Evolutionary conservation across 257 asterid genomes (phyloP).

Genomic region (Primulina eburnea): DNA sequence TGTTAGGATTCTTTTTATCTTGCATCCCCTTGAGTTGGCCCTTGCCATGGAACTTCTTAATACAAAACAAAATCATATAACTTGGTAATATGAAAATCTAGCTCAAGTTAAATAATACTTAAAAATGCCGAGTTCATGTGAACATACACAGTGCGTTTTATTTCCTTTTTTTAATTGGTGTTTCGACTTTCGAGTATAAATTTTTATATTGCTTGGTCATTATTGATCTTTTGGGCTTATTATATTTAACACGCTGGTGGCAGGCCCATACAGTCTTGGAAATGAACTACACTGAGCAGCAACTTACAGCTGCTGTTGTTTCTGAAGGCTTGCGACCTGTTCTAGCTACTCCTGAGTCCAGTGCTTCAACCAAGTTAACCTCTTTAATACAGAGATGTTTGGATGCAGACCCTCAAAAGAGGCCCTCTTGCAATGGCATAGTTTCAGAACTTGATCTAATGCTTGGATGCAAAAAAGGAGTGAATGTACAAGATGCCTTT

Average conservation of each 20-base stretch:
- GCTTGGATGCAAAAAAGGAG: constrained; percentile 30
- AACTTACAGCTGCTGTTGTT: constrained; percentile 84
- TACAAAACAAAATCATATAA: neutral
- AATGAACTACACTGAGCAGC: constrained; percentile 92
- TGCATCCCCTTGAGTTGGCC: neutral
- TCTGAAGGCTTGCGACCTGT: constrained; percentile 80
- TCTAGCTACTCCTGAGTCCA: constrained; percentile 59
- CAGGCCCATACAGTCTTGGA: constrained; percentile 98
- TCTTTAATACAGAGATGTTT: constrained; percentile 76
- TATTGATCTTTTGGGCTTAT: constrained; percentile 5
- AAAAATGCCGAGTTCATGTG: neutral
- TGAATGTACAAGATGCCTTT: constrained; percentile 25
- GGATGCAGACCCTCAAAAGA: constrained; percentile 65
- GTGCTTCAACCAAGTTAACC: constrained; percentile 48
- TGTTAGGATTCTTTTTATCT: neutral
- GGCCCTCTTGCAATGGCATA: constrained; percentile 71
- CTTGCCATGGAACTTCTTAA: neutral
- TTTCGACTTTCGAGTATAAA: constrained; percentile 12
- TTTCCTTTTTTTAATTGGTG: neutral
- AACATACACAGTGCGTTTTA: neutral
- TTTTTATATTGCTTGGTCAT: constrained; percentile 7
- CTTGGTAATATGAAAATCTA: neutral
- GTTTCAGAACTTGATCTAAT: constrained; percentile 57
- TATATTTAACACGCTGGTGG: constrained; percentile 24
- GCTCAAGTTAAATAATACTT: neutral